These are phyloP conservation scores for Cyclostephanos invisitatus DNA, from an alignment of 108 stramenopile genomes.

Conservation along the genomic window DNA sequence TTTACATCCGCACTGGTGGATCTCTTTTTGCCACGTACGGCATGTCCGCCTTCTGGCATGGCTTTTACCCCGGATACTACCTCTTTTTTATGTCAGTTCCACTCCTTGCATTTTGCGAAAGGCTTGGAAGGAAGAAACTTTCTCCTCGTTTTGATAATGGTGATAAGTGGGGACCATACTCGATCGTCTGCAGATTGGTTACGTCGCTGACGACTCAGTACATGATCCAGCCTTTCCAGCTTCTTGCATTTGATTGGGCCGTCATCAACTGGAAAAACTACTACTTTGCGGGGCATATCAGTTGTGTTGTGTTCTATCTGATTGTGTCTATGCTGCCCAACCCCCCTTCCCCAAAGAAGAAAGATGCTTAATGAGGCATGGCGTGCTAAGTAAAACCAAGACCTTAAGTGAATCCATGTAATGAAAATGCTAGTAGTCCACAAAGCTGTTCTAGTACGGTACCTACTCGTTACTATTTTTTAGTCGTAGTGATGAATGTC, in stretches of 20 bases:
- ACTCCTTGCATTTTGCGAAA: slow-evolving; percentile 75
- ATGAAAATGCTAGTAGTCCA: no score
- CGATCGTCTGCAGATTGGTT: slow-evolving; percentile 64
- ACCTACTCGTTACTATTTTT: no score
- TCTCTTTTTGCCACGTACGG: slow-evolving; percentile 85
- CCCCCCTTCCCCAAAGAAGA: slow-evolving; percentile 57
- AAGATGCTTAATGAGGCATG: slow-evolving; percentile 38
- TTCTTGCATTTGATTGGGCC: slow-evolving; percentile 74
- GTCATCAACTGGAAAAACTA: slow-evolving; percentile 69
- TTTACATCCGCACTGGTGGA: slow-evolving; percentile 92
- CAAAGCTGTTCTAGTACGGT: no score
- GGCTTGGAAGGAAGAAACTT: slow-evolving; percentile 86
- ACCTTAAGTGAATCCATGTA: no score
- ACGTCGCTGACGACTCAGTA: slow-evolving; percentile 77
- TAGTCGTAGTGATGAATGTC: no score
- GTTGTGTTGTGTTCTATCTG: slow-evolving; percentile 60
- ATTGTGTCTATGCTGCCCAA: slow-evolving; percentile 61
- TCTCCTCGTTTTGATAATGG: slow-evolving; percentile 75
- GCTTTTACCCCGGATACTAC: slow-evolving; percentile 97
- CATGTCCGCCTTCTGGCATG: slow-evolving; percentile 95
- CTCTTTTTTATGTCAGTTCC: slow-evolving; percentile 92
- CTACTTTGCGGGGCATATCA: slow-evolving; percentile 83
- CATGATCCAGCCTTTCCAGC: slow-evolving; percentile 78
- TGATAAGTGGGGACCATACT: slow-evolving; percentile 72
- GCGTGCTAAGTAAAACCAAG: neutral